Evolutionary conservation across 495 filamentous ascomycete genomes (phyloP), one percentile per base, ranked within the genome.

Genomic region (Xylaria nigripes): DNA sequence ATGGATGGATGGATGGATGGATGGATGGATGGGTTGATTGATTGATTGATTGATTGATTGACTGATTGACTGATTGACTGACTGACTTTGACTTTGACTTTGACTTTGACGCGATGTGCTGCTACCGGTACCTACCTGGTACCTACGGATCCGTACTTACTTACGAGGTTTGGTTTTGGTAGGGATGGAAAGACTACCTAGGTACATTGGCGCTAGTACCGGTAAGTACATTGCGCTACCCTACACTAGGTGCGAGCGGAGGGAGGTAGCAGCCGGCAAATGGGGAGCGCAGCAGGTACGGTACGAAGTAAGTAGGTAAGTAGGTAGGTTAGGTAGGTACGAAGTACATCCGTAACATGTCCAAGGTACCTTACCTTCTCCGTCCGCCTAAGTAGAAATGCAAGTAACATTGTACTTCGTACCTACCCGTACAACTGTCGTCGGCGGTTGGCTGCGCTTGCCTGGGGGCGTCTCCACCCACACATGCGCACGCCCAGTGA

Each of bases 401-500:
- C 42, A 53, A 45, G 50, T 34, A 52, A 15, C 38, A 30, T 45
- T 27, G 49, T 45, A 43, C 23, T 10, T 29, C 13, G 24, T 43
- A 45, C 42, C 42, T 45, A 24, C 40, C 40, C 19, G 49, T 51
- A 51, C 50, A 45, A 29, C 44, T 45, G 50, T 54, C 51, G 51
- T 47, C 32, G 43, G n/a, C 30, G 42, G 36, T 32, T 38, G 30
- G 32, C 38, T 2, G 27, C 32, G 30, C 22, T 22, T 34, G 43
- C 43, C n/a, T 29, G 53, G 53, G 38, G 32, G 22, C 18, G 38
- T 43, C 53, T 22, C 53, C 53, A 55, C 53, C 48, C 52, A 49
- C 45, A 55, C 52, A 55, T 48, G 8, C n/a, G 29, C 34, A 48
- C 45, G 21, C 36, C 2, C 36, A 16, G 6, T n/a, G n/a, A 6